Evolutionary conservation across 495 filamentous ascomycete genomes (phyloP).

Genomic region (Achaetomiella virescens): DNA sequence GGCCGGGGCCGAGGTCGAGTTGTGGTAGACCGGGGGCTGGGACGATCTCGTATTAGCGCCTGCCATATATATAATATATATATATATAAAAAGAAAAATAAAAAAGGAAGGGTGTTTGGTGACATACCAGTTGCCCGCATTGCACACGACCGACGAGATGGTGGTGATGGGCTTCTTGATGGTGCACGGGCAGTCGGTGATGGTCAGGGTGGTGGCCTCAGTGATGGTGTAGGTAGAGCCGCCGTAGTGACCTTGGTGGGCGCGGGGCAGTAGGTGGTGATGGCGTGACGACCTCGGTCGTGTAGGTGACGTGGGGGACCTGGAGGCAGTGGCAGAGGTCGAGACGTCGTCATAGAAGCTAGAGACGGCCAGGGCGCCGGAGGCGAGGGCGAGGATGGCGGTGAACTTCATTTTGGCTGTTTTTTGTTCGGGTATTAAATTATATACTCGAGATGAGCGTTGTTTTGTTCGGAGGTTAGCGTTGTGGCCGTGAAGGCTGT

Average conservation of each 20-base stretch:
- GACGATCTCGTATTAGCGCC: too few relatives aligned
- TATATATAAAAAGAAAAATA: not conserved
- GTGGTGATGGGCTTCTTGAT: slow-evolving; percentile 62
- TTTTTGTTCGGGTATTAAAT: slow-evolving; percentile 39
- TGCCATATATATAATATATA: too few relatives aligned
- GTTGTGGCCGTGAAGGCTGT: slow-evolving; percentile 6
- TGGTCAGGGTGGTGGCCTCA: slow-evolving; percentile 72
- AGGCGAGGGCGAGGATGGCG: slow-evolving; percentile 54
- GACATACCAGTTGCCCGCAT: slow-evolving; percentile 49
- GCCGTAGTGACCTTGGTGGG: slow-evolving; percentile 66
- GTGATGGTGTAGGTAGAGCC: slow-evolving; percentile 74
- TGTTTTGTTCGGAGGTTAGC: slow-evolving; percentile 17
- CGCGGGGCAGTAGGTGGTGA: slow-evolving; percentile 81
- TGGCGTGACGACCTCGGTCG: slow-evolving; percentile 71
- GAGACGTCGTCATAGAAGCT: slow-evolving; percentile 36
- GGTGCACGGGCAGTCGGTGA: slow-evolving; percentile 74
- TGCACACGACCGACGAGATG: slow-evolving; percentile 58
- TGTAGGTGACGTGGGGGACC: slow-evolving; percentile 46
- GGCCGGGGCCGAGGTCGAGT: slow-evolving; percentile 26
- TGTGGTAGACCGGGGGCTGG: slow-evolving; percentile 23
- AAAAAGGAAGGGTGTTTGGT: too few relatives aligned
- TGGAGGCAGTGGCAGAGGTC: slow-evolving; percentile 50
- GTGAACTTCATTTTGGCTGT: slow-evolving; percentile 84
- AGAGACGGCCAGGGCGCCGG: slow-evolving; percentile 52
- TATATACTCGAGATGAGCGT: slow-evolving; percentile 36